phyloP scores from a whole-genome alignment of 495 filamentous ascomycete genomes.

The Cudoniella acicularis region DNA sequence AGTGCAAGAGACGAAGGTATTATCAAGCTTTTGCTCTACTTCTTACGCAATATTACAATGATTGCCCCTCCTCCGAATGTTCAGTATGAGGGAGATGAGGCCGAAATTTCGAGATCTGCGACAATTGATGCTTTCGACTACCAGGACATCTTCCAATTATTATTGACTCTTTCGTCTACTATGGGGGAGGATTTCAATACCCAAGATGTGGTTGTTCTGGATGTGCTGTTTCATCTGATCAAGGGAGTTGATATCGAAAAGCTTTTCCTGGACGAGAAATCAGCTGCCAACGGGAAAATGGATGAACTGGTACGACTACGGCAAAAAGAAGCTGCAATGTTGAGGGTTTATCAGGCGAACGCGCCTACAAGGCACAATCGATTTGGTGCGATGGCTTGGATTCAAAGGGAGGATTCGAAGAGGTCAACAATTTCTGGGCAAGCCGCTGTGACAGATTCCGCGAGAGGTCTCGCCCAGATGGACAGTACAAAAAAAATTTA shows the following conservation, averaged over 20 bases:
- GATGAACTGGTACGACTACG: constrained; percentile 73
- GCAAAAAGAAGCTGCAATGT: constrained; percentile 75
- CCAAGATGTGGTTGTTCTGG: constrained; percentile 82
- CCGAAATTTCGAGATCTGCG: constrained; percentile 82
- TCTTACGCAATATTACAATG: constrained; percentile 81
- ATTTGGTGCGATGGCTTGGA: constrained; percentile 97
- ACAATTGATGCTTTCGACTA: constrained; percentile 83
- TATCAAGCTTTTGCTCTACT: constrained; percentile 85
- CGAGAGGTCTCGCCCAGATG: constrained; percentile 68
- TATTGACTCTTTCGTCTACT: constrained; percentile 83
- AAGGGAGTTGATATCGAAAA: constrained; percentile 85
- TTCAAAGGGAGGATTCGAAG: constrained; percentile 78
- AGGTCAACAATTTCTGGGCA: constrained; percentile 87
- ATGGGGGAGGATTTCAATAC: constrained; percentile 88
- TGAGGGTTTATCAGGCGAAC: constrained; percentile 69
- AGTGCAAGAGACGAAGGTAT: constrained; percentile 82
- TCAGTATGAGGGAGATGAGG: constrained; percentile 65
- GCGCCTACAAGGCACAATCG: constrained; percentile 87
- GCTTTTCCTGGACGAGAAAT: constrained; percentile 77
- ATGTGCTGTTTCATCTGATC: constrained; percentile 85
- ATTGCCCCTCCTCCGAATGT: constrained; percentile 64
- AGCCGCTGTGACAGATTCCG: constrained; percentile 52
- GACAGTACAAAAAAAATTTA: constrained; percentile 89
- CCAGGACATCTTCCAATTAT: constrained; percentile 82
- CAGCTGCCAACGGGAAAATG: constrained; percentile 59